phyloP scores from a whole-genome alignment of 768 basidiomycete genomes.

The Lactifluus pinguis region DNA sequence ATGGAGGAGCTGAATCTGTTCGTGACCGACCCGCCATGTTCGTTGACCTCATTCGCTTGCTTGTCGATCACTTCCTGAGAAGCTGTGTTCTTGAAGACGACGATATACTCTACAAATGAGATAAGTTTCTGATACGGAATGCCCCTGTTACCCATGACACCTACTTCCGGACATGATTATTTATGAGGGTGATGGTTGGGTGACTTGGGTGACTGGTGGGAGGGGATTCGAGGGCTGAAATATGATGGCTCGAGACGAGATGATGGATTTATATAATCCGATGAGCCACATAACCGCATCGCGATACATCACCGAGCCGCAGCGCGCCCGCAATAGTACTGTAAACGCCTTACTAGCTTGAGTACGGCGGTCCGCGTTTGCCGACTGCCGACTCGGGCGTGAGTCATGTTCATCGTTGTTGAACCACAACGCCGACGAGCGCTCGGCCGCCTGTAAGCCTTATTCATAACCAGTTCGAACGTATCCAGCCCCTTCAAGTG shows the following conservation, averaged over 20 bases:
- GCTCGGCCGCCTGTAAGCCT: neutral
- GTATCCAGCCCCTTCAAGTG: neutral
- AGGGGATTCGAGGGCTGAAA: neutral
- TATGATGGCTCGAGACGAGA: neutral
- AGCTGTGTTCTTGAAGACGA: slow-evolving; percentile 44
- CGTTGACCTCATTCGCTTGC: slow-evolving; percentile 31
- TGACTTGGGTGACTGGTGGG: neutral
- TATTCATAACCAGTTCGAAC: neutral
- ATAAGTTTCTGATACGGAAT: slow-evolving; percentile 9
- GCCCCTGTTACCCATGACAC: neutral
- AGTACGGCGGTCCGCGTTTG: neutral
- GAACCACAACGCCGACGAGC: too few species aligned
- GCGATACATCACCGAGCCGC: neutral
- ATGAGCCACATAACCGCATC: neutral
- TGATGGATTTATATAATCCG: neutral
- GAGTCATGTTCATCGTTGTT: too few species aligned
- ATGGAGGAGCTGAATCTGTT: slow-evolving; percentile 31
- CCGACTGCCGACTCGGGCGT: neutral
- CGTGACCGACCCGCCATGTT: slow-evolving; percentile 38
- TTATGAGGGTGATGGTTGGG: neutral
- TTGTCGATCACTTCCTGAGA: slow-evolving; percentile 33
- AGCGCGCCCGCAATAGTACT: neutral
- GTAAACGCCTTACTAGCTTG: too few species aligned
- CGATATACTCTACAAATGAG: slow-evolving; percentile 37
- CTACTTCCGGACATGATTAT: slow-evolving; percentile 22